Base-by-base conservation (phyloP, 208 protist genomes). In the Leishmania mexicana region DNA sequence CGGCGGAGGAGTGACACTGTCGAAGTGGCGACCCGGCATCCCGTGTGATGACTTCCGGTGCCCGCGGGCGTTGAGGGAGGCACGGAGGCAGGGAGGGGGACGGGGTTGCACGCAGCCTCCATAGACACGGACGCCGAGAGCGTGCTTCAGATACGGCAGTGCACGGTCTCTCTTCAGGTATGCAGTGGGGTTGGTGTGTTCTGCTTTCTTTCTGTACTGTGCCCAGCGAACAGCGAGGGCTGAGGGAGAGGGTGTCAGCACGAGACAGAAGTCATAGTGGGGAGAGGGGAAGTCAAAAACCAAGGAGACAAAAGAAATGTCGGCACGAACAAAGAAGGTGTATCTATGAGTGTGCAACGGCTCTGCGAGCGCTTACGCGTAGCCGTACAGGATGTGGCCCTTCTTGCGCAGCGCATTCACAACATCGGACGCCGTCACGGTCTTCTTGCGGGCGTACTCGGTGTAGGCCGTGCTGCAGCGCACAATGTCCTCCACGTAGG, bases 311-410 rank as follows among this genome's bases (percentile, higher is more conserved):
- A 64, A 15, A 58, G 40, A 64, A 38, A 77, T 2, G 28, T 40
- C 0, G 4, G 47, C 28, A 3, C 0, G 35, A 58, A 67, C 15
- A 42, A 78, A 78, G 28, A 35, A 38, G 8, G 75, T 67, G n/a
- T 78, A 78, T 78, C 49, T 62, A 78, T 54, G 75, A 67, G 17
- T 54, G 51, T 5, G 40, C 72, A 76, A 15, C n/a, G 28, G 47
- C 19, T 31, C 72, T 31, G 21, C 47, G n/a, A 5, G 3, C 8
- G 5, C 4, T 72, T 85, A 90, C 82, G 90, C 94, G 84, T 96
- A 98, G 80, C 95, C 94, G 86, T 98, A 98, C n/a, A 98, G 86
- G 73, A 95, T 97, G 83, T 94, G 86, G 78, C 95, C 95, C 80
- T 89, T 91, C 86, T 95, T 94, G 88, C 96, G 96, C 38, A 98